A percentile compares a stretch with the other conserved stretches of the same genome.
These are phyloP conservation scores for Neopestalotiopsis sp. DNA, from an alignment of 2,329 filamentous ascomycete species.

Conservation along the genomic window DNA sequence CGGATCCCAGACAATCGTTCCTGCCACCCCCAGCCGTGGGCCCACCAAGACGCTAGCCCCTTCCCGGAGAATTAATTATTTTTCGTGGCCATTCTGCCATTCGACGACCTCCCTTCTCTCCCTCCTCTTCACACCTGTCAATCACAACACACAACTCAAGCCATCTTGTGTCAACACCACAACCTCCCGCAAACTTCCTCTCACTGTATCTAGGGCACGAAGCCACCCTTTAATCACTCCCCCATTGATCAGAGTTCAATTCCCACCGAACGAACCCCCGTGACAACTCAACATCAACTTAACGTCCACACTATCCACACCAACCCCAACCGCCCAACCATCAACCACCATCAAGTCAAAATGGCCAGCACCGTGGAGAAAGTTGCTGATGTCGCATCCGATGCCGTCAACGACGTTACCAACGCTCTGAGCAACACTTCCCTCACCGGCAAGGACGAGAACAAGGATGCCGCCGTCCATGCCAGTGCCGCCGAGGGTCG, in stretches of 20 bases:
- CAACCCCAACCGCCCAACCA: conserved; percentile 34
- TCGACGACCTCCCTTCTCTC: conserved; percentile 31
- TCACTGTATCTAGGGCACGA: conserved; percentile 74
- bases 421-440: conserved; percentile 74
- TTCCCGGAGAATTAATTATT: conserved; percentile 37
- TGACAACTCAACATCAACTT: conserved; percentile 16
- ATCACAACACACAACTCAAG: conserved; percentile 43
- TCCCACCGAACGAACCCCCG: conserved; percentile 32
- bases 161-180: conserved; percentile 41
- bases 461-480: conserved; percentile 80
- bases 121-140: conserved; percentile 42
- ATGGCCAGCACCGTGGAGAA: conserved; percentile 88
- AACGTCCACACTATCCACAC: conserved; percentile 37
- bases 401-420: conserved; percentile 81
- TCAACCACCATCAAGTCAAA: conserved; percentile 52
- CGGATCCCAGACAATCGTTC: neutral
- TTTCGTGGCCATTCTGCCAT: conserved; percentile 33
- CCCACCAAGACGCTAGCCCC: conserved; percentile 15
- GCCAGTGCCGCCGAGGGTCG: conserved; percentile 98
- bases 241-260: conserved; percentile 77
- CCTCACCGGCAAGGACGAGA: conserved; percentile 64
- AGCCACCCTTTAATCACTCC: conserved; percentile 75
- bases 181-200: conserved; percentile 49
- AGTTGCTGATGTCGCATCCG: conserved; percentile 67
- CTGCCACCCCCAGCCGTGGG: conserved; percentile 17